phyloP scores from a whole-genome alignment of 2,329 filamentous ascomycete genomes.

The Aureobasidium sp. region DNA sequence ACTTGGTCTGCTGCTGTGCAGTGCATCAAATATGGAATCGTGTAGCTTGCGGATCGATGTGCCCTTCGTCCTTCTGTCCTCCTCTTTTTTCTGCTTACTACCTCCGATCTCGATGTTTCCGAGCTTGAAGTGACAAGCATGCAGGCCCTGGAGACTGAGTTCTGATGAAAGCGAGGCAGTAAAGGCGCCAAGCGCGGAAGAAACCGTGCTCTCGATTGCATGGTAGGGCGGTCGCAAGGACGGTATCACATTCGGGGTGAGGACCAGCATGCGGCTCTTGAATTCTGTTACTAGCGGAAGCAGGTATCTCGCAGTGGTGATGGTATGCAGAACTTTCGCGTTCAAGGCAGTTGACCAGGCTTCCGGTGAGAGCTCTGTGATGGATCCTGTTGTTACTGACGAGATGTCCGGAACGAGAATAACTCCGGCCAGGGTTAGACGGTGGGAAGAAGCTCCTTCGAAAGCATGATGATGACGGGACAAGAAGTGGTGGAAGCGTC shows the following conservation, averaged over 20 bases:
- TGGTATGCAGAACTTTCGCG: constrained; percentile 81
- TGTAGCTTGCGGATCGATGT: constrained; percentile 73
- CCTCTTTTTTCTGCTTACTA: constrained; percentile 34
- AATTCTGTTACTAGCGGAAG: constrained; percentile 50
- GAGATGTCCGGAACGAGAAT: constrained; percentile 71
- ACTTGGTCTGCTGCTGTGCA: constrained; percentile 56
- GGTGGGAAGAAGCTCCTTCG: constrained; percentile 66
- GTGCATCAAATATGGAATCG: constrained; percentile 81
- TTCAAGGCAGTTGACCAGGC: constrained; percentile 87
- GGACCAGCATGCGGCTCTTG: constrained; percentile 62
- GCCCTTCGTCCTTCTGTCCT: constrained; percentile 31
- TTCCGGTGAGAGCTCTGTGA: constrained; percentile 76
- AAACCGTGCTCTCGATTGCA: constrained; percentile 78
- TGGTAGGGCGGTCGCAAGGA: constrained; percentile 74
- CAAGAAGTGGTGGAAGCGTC: constrained; percentile 64
- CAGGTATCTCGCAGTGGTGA: constrained; percentile 82
- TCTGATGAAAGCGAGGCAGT: constrained; percentile 74
- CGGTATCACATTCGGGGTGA: constrained; percentile 75
- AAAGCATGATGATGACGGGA: constrained; percentile 69
- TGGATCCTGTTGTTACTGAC: constrained; percentile 61
- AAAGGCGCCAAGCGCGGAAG: constrained; percentile 79
- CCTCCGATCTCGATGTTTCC: constrained; percentile 81
- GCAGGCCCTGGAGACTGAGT: constrained; percentile 65
- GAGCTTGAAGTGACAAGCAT: constrained; percentile 80
- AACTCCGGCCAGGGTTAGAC: constrained; percentile 68